phyloP scores from a whole-genome alignment of 495 filamentous ascomycete genomes.

The Aspergillus bertholletiae region DNA sequence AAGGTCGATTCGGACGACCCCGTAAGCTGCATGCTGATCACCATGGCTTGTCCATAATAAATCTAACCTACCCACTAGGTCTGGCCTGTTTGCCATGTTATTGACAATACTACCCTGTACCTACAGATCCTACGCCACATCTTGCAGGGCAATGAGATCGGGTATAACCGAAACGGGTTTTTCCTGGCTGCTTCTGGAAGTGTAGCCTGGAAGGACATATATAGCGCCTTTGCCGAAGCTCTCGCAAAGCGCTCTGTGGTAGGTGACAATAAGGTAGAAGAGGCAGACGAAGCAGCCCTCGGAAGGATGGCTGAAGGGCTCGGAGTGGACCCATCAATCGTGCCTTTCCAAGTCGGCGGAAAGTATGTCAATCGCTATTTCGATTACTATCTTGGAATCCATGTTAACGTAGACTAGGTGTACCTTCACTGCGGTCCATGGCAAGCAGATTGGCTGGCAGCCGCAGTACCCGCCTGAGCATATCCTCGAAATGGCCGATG shows the following conservation, averaged over 20 bases:
- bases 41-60: no score
- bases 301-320: slow-evolving; percentile 31
- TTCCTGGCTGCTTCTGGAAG: slow-evolving; percentile 46
- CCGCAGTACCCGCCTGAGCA: slow-evolving; percentile 34
- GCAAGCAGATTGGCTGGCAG: slow-evolving; percentile 38
- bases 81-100: slow-evolving; percentile 48
- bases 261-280: slow-evolving; percentile 24
- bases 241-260: slow-evolving; percentile 36
- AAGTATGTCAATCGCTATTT: slow-evolving; percentile 21
- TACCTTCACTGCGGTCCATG: slow-evolving; percentile 33
- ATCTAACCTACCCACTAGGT: slow-evolving; percentile 17
- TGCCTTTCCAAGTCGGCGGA: slow-evolving; percentile 36
- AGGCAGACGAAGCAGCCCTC: slow-evolving; percentile 29
- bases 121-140: slow-evolving; percentile 39
- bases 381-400: background rate
- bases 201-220: slow-evolving; percentile 47
- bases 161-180: slow-evolving; percentile 41
- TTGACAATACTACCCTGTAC: slow-evolving; percentile 41
- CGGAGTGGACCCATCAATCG: no score
- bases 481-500: slow-evolving; percentile 33
- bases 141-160: slow-evolving; percentile 30
- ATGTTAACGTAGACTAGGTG: no score
- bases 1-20: slow-evolving; percentile 27
- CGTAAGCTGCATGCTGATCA: no score
- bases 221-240: slow-evolving; percentile 33